Evolutionary conservation across 2,329 filamentous ascomycete genomes (phyloP), one percentile per base, ranked within the genome.

Genomic region (Cladosporium sp.): DNA sequence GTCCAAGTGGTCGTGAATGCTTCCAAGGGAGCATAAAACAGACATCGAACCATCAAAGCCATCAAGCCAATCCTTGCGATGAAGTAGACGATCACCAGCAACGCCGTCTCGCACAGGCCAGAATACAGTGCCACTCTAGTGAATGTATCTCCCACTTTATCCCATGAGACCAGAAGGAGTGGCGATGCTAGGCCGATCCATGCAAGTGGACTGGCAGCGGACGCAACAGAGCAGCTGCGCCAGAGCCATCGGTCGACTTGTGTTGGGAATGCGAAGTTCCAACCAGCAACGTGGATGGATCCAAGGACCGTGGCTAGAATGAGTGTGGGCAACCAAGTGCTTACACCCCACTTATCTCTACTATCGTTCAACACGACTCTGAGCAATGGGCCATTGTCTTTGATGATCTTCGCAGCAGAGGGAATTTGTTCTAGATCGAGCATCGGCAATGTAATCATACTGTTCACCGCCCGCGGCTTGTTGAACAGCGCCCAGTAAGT

Each of bases 251-350:
- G 19, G 37, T 62, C 60, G 43, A 52, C 43, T 14, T 19, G 17
- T 8, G 58, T 58, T 11, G 62, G 60, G 30, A 64, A 64, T 7
- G 59, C 25, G 45, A 60, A 59, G 22, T 61, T 45, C 62, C 62
- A 64, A 12, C 40, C 62, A 1, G 54, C 58, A 17, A 62, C 34
- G 19, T 64, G 62, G 28, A 62, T 38, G 19, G 55, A 55, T 19
- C 62, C 60, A 5, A 62, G 50, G 4, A 51, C 15, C n/a, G 55
- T 36, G 34, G 45, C 40, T 9, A 62, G 19, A 0, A 56, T 5
- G n/a, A 19, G 22, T 20, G 47, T 50, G 5, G 47, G 30, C 25
- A 50, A 34, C 43, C 22, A 47, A 2, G 25, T 47, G 43, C 25
- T 20, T 47, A 28, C 25, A 17, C 28, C 28, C 43, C 43, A 30